Evolutionary conservation across 2,329 filamentous ascomycete genomes (phyloP).

Genomic region (Aspergillus fischeri): DNA sequence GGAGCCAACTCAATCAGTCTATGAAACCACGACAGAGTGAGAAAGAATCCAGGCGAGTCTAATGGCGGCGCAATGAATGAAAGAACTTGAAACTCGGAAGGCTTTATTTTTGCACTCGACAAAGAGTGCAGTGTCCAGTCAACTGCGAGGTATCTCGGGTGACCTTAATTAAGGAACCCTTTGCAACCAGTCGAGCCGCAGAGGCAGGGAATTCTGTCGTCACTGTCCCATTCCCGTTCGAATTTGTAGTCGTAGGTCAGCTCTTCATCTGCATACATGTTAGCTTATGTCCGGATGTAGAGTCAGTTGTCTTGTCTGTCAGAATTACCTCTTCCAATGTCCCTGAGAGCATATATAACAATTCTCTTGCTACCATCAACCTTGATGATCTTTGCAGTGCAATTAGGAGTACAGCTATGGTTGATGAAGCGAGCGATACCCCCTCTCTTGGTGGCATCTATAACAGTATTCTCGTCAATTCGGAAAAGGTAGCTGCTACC

Average conservation of each 20-base stretch:
- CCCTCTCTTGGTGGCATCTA: conserved; percentile 97
- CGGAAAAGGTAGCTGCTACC: conserved; percentile 97
- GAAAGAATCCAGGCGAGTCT: background rate
- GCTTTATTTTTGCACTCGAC: background rate
- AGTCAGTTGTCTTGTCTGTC: background rate
- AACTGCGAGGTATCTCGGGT: background rate
- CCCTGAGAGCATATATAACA: conserved; percentile 95
- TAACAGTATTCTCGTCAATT: conserved; percentile 95
- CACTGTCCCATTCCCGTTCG: conserved; percentile 90
- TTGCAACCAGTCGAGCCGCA: conserved; percentile 96
- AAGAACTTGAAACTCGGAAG: background rate
- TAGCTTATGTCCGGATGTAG: conserved; percentile 5
- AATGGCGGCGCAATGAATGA: background rate
- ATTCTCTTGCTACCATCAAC: conserved; percentile 97
- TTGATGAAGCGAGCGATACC: conserved; percentile 99
- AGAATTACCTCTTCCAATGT: conserved; percentile 89
- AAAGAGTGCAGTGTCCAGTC: background rate
- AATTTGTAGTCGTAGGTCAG: conserved; percentile 99
- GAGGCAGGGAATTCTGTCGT: conserved; percentile 94
- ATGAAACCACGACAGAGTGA: background rate
- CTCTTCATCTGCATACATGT: conserved; percentile 71
- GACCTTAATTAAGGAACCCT: conserved; percentile 86
- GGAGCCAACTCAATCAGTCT: background rate
- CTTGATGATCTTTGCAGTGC: conserved; percentile 98
- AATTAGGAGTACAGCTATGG: conserved; percentile 94